phyloP scores from a whole-genome alignment of 805 yeast genomes.

The Clavispora vitiphila region DNA sequence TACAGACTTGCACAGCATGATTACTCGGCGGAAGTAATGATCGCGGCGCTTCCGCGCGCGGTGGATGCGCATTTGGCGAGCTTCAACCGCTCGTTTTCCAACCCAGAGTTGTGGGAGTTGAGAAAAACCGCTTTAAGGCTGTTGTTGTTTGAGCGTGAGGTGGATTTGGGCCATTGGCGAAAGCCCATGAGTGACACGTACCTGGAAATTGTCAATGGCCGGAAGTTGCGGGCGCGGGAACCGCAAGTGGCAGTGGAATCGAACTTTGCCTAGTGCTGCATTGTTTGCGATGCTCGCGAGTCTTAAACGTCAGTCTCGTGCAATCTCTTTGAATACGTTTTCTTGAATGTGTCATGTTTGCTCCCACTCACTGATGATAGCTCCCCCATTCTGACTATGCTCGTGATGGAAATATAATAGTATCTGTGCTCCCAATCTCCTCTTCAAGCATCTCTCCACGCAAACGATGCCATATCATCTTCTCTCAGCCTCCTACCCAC shows the following conservation, averaged over 20 bases:
- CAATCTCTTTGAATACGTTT: too few relatives aligned
- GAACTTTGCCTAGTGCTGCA: not conserved
- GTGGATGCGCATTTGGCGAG: constrained; percentile 2
- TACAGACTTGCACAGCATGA: not conserved
- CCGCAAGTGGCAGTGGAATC: constrained; percentile 6
- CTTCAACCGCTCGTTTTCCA: not conserved
- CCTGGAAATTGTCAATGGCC: constrained; percentile 6
- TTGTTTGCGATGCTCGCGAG: too few relatives aligned
- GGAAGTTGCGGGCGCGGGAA: not conserved
- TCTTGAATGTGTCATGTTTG: too few relatives aligned
- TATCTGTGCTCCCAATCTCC: too few relatives aligned
- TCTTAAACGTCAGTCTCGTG: too few relatives aligned
- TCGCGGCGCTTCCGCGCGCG: constrained; percentile 1
- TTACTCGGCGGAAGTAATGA: constrained; percentile 5
- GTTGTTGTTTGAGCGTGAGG: constrained; percentile 1
- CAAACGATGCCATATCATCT: too few relatives aligned
- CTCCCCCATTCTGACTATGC: too few relatives aligned
- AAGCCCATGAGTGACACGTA: not conserved
- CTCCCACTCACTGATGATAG: too few relatives aligned
- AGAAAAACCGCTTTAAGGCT: constrained; percentile 1
- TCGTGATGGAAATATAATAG: too few relatives aligned
- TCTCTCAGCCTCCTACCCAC: too few relatives aligned
- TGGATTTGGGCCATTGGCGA: constrained; percentile 9
- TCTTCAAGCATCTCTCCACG: too few relatives aligned
- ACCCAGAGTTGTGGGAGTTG: constrained; percentile 2